Conservation (phyloP, 441 rosid species). For the Jatropha multifida region DNA sequence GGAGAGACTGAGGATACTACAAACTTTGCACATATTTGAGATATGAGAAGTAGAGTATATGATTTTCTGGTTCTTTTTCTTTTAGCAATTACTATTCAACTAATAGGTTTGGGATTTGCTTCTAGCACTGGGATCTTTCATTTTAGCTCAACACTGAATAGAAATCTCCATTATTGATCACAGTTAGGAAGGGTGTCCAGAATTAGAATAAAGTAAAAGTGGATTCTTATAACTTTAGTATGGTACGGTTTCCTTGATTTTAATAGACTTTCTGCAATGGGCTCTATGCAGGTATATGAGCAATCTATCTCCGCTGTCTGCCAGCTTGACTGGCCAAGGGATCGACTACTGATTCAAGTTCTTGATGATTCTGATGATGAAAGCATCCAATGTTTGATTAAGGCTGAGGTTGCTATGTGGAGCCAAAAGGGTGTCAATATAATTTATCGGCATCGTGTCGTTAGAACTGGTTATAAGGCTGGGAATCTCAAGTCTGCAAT, state of each 20-base stretch:
- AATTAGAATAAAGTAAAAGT: slow-evolving; percentile 3
- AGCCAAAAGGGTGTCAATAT: slow-evolving; percentile 74
- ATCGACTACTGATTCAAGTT: slow-evolving; percentile 72
- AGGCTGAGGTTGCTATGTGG: slow-evolving; percentile 76
- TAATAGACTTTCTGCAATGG: slow-evolving; percentile 19
- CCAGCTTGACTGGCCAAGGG: slow-evolving; percentile 93
- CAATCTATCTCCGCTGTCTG: slow-evolving; percentile 93
- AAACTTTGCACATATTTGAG: slow-evolving; percentile 10
- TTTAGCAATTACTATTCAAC: neutral
- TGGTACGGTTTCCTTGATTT: neutral
- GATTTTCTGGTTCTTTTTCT: neutral
- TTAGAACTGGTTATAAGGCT: slow-evolving; percentile 92
- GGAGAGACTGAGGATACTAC: neutral
- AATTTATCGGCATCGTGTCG: slow-evolving; percentile 70
- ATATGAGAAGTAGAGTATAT: slow-evolving; percentile 1
- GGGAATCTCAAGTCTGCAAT: slow-evolving; percentile 97
- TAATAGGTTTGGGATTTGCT: neutral
- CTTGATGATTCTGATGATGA: slow-evolving; percentile 88
- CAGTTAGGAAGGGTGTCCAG: neutral
- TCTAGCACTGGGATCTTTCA: slow-evolving; percentile 3
- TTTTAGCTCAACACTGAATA: neutral
- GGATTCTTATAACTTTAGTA: neutral
- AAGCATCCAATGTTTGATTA: slow-evolving; percentile 66
- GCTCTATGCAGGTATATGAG: slow-evolving; percentile 67
- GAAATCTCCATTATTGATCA: neutral